These are phyloP conservation scores for Amylocystis lapponica DNA, from an alignment of 768 basidiomycete species.

Conservation along the genomic window DNA sequence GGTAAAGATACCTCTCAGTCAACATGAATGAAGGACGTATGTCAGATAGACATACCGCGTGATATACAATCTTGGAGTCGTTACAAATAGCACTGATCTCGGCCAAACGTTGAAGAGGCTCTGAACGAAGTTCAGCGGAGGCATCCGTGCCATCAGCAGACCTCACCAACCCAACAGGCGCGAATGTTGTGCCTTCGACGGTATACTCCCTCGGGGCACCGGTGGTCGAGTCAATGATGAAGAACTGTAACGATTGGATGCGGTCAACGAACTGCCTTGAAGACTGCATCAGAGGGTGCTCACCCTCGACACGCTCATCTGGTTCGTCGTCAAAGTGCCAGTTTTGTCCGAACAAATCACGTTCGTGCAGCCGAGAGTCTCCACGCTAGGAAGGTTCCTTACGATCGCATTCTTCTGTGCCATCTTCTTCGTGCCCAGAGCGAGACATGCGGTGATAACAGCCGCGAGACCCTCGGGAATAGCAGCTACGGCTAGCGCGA, in stretches of 20 bases:
- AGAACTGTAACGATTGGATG: constrained; percentile 46
- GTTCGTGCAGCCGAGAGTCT: constrained; percentile 96
- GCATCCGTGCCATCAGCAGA: constrained; percentile 59
- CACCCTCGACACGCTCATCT: constrained; percentile 91
- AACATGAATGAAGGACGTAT: background rate
- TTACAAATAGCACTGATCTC: constrained; percentile 95
- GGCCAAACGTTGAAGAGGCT: constrained; percentile 76
- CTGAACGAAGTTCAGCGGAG: constrained; percentile 52
- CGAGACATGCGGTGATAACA: constrained; percentile 95
- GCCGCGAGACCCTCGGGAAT: constrained; percentile 98
- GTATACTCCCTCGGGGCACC: constrained; percentile 56
- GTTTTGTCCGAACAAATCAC: constrained; percentile 99
- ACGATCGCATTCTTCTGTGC: constrained; percentile 98
- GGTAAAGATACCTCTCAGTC: background rate
- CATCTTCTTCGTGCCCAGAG: constrained; percentile 98
- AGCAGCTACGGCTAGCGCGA: constrained; percentile 96
- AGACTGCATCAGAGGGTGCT: constrained; percentile 12
- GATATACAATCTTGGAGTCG: constrained; percentile 86
- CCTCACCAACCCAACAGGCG: constrained; percentile 72
- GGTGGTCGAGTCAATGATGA: constrained; percentile 55
- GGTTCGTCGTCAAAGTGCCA: constrained; percentile 91
- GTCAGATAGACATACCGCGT: constrained; percentile 46
- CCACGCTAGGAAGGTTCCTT: constrained; percentile 91
- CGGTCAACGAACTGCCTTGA: background rate
- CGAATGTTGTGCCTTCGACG: constrained; percentile 91